Evolutionary conservation across 2,329 filamentous ascomycete species (phyloP).

Genomic region (Talaromyces funiculosus): DNA sequence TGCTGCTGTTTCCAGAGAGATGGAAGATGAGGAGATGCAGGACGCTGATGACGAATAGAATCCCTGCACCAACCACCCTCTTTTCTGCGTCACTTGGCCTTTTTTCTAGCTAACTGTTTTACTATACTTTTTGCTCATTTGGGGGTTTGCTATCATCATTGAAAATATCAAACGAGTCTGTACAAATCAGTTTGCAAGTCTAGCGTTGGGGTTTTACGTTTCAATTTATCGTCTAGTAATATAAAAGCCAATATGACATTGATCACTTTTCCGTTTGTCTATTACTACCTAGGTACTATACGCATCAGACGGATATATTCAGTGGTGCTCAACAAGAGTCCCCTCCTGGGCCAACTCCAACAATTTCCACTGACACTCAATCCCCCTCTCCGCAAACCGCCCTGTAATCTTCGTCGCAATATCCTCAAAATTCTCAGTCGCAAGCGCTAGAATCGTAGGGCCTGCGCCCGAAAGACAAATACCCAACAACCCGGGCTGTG

Average conservation of each 20-base stretch:
- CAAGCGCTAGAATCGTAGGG: conserved; percentile 88
- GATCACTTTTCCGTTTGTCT: neutral
- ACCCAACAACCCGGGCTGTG: conserved; percentile 81
- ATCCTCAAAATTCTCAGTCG: conserved; percentile 79
- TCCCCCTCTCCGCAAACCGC: conserved; percentile 59
- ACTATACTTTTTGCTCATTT: conserved; percentile 1
- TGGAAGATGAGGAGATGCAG: conserved; percentile 20
- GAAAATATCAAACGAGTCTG: conserved; percentile 4
- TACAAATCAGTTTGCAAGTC: conserved; percentile 9
- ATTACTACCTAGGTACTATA: neutral
- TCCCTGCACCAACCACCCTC: neutral
- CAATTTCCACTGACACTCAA: conserved; percentile 79
- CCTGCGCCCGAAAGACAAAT: conserved; percentile 94
- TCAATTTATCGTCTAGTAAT: neutral
- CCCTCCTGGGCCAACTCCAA: conserved; percentile 75
- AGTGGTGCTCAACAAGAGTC: conserved; percentile 29
- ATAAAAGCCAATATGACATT: conserved; percentile 1
- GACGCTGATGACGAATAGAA: conserved; percentile 12
- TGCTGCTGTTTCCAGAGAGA: conserved; percentile 23
- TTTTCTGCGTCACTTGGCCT: too few relatives aligned
- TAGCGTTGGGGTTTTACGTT: conserved; percentile 1
- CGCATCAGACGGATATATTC: neutral
- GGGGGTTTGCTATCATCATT: neutral
- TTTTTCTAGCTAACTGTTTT: conserved; percentile 1
- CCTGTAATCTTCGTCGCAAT: conserved; percentile 76